Evolutionary conservation across 179 eudicot genomes (phyloP), one percentile per base, ranked within the genome.

Genomic region (Carnegiea gigantea): DNA sequence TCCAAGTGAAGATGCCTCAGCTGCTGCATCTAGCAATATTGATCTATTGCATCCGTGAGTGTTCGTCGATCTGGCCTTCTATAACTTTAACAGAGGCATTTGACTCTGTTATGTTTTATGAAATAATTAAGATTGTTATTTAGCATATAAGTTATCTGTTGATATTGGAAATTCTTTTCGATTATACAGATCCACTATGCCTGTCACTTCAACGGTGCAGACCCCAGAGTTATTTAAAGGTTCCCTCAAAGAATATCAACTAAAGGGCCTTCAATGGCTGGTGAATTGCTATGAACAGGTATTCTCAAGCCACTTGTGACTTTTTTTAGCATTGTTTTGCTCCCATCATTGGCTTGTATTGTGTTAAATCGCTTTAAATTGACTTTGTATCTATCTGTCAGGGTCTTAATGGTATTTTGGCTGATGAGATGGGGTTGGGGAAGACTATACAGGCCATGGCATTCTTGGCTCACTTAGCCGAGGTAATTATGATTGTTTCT

Each of bases 371-470:
- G 40, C 78, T 26, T 84, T 77, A 76, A 78, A 68, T 83, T 53
- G 44, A 20, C 43, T 15, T 51, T 48, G 5, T 81, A 24, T 59
- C 28, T 80, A 65, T 82, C 44, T 81, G 64, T 76, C 84, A 96
- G 99, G 99, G 98, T 83, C 88, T 96, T 80, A 96, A 96, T 88
- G 99, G 99, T 77, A 96, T 96, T 84, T 94, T 96, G 83, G 99
- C 99, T 85, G 99, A 96, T 84, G 99, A 96, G 88, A 96, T 96
- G 99, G 99, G 99, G 59, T 86, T 96, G 74, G 99, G 99, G 79
- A 96, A 96, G 89, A 96, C 99, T 48, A 96, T 95, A 83, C 99
- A 95, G 84, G 99, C 99, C 70, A 95, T 95, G 98, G 92, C 98
- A 53, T 95, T 95, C 87, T 91, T 96, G 89, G 99, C 98, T 85